Conservation (phyloP, 352 stramenopile species). For the Phytopythium vexans region DNA sequence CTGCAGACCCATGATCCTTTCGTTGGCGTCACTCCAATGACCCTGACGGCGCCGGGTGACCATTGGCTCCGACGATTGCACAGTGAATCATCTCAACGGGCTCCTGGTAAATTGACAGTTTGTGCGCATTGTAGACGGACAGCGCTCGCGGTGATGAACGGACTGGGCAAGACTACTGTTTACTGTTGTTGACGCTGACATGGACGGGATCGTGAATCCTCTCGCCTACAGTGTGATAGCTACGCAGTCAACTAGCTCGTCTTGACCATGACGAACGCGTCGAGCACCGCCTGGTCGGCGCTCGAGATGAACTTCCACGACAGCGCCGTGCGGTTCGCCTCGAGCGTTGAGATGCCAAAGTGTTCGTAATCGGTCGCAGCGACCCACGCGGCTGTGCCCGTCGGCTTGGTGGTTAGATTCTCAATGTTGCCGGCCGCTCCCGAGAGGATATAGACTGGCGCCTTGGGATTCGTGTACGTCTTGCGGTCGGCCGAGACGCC, state of each 20-base stretch:
- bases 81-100: too few relatives aligned
- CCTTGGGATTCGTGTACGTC: constrained; percentile 52
- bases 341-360: constrained; percentile 30
- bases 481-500: constrained; percentile 49
- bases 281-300: constrained; percentile 18
- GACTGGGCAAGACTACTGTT: too few relatives aligned
- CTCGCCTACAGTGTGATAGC: too few relatives aligned
- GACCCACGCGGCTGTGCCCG: constrained; percentile 24
- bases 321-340: constrained; percentile 23
- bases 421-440: constrained; percentile 64
- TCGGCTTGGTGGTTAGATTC: constrained; percentile 2
- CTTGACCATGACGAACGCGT: constrained; percentile 38
- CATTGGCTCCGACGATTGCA: too few relatives aligned
- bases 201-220: too few relatives aligned
- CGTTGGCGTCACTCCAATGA: too few relatives aligned
- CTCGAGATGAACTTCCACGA: constrained; percentile 36
- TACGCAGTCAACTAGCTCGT: not conserved
- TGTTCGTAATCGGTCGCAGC: constrained; percentile 20
- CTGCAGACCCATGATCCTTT: too few relatives aligned
- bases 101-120: too few relatives aligned
- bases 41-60: too few relatives aligned
- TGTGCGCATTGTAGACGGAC: too few relatives aligned
- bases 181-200: too few relatives aligned
- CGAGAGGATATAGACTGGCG: constrained; percentile 65
- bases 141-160: too few relatives aligned